Evolutionary conservation across 1,284 basidiomycete species (phyloP).

Genomic region (Irpex lacteus): DNA sequence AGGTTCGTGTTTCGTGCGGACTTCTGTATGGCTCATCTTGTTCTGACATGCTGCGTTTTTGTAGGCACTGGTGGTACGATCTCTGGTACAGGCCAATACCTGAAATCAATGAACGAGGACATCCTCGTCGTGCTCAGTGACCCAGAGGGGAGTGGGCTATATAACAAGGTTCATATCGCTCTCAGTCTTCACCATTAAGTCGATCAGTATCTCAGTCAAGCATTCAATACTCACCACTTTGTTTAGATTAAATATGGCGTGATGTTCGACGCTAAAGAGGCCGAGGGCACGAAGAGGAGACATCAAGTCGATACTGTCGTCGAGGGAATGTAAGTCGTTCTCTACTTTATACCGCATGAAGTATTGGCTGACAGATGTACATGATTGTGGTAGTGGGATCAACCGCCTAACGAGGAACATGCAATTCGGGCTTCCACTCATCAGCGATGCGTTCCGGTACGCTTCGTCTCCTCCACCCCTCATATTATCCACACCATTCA

Average conservation of each 20-base stretch:
- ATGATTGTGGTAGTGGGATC: constrained; percentile 63
- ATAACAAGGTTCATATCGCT: constrained; percentile 72
- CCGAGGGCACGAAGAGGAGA: constrained; percentile 91
- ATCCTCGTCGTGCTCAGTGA: constrained; percentile 83
- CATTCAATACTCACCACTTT: not conserved
- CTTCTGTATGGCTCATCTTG: not conserved
- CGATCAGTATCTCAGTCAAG: not conserved
- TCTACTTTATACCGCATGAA: not conserved
- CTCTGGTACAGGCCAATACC: constrained; percentile 78
- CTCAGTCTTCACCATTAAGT: not conserved
- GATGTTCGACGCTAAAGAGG: constrained; percentile 90
- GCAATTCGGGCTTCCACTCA: constrained; percentile 72
- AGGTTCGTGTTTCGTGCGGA: constrained; percentile 40
- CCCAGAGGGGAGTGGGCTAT: constrained; percentile 93
- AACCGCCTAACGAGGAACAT: constrained; percentile 88
- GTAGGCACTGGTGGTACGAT: constrained; percentile 93
- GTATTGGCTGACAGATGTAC: not conserved
- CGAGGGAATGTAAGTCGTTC: constrained; percentile 70
- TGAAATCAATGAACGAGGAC: constrained; percentile 69
- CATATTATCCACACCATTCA: not conserved
- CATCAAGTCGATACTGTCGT: constrained; percentile 94
- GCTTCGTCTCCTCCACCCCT: constrained; percentile 15
- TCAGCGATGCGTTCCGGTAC: constrained; percentile 87
- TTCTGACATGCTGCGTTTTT: not conserved
- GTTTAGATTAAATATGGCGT: constrained; percentile 84